Percentiles rank a stretch among this genome's conserved stretches.
Conservation (phyloP, 73 alveolate species). For the Tetrahymena elliotti region DNA sequence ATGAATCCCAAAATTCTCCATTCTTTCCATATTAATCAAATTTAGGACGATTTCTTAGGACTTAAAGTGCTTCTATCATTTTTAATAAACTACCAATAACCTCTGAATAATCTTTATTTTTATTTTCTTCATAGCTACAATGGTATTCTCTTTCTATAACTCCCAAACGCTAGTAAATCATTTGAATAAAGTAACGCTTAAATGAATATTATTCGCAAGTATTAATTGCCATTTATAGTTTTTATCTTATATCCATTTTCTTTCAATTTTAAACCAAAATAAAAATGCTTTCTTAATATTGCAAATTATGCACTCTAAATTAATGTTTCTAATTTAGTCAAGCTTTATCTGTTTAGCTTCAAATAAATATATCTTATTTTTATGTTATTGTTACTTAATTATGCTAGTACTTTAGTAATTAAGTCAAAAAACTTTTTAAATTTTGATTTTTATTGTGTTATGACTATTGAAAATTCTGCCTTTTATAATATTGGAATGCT, state of each 20-base stretch:
- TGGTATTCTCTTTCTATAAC: not conserved
- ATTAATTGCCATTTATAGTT: not conserved
- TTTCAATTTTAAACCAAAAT: too few species aligned
- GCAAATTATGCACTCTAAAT: too few species aligned
- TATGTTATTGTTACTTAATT: too few species aligned
- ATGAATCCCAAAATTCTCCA: not conserved
- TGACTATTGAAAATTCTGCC: not conserved
- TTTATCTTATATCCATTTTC: not conserved
- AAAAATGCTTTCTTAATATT: not conserved
- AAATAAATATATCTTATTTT: too few species aligned
- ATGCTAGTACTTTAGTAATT: not conserved
- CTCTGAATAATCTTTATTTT: not conserved
- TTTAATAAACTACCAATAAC: not conserved
- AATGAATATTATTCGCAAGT: not conserved
- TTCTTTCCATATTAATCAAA: not conserved
- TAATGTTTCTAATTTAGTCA: too few species aligned
- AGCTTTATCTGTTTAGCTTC: not conserved
- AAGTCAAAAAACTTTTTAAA: too few species aligned
- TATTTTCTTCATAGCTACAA: not conserved
- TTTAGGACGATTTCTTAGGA: not conserved
- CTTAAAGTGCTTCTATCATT: not conserved
- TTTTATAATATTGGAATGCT: not conserved
- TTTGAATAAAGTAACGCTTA: not conserved
- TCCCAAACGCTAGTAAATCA: not conserved
- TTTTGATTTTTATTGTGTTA: too few species aligned